Evolutionary conservation across 345 rosid species (phyloP).

Genomic region (Cardamine resedifolia): DNA sequence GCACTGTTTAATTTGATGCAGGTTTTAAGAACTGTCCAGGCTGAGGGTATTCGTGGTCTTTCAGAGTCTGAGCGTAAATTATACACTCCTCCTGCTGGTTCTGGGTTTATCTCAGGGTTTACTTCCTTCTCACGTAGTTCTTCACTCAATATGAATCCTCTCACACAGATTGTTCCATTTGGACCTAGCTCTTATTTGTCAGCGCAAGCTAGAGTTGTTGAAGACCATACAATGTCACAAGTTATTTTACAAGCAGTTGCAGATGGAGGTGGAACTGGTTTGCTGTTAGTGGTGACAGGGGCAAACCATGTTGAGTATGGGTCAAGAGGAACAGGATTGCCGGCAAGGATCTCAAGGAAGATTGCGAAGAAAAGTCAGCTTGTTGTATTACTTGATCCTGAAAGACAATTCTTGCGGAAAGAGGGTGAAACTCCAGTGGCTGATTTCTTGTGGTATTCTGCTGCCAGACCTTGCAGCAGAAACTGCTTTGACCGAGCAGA

Average conservation of each 20-base stretch:
- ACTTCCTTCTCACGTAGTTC: conserved; percentile 67
- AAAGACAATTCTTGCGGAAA: conserved; percentile 75
- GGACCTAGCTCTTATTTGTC: conserved; percentile 88
- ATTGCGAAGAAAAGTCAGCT: conserved; percentile 81
- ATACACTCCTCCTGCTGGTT: conserved; percentile 87
- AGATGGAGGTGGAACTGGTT: conserved; percentile 61
- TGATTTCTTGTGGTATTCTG: conserved; percentile 94
- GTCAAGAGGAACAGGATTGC: conserved; percentile 81
- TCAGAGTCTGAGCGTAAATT: conserved; percentile 68
- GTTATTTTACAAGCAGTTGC: conserved; percentile 56
- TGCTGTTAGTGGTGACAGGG: conserved; percentile 81
- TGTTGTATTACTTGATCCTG: conserved; percentile 84
- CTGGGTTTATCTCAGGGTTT: conserved; percentile 85
- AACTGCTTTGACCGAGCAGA: conserved; percentile 95
- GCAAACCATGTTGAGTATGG: conserved; percentile 80
- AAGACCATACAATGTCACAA: conserved; percentile 85
- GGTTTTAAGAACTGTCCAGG: conserved; percentile 86
- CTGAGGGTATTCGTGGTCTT: conserved; percentile 87
- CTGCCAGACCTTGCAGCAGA: conserved; percentile 89
- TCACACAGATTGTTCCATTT: conserved; percentile 59
- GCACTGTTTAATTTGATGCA: conserved; percentile 28
- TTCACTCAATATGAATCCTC: conserved; percentile 48
- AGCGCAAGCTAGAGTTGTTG: conserved; percentile 84
- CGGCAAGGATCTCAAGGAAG: conserved; percentile 82
- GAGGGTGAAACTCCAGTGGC: conserved; percentile 91